Percentiles rank a stretch among this genome's conserved stretches.
These are phyloP conservation scores for Thalia dealbata DNA, from an alignment of 176 grass and related monocot species.

Conservation along the genomic window DNA sequence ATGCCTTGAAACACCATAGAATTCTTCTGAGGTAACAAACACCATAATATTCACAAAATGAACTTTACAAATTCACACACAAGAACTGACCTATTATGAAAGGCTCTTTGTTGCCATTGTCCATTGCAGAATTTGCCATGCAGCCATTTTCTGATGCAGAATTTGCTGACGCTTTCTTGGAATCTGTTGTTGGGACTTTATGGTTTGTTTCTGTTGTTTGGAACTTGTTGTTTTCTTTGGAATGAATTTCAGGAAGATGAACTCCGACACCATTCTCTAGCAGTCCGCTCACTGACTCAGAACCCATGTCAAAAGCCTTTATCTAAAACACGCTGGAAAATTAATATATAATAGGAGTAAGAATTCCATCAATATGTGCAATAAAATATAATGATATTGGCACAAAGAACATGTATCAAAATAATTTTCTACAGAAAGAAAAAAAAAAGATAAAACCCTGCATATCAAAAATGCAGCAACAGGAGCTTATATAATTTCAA, in stretches of 20 bases:
- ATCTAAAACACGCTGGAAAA: neutral
- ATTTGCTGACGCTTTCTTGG: too few species aligned
- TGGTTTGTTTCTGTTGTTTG: too few species aligned
- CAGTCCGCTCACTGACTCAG: constrained; percentile 42
- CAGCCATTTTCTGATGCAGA: too few species aligned
- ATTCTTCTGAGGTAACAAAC: too few species aligned
- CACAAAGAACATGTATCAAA: neutral
- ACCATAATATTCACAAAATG: neutral
- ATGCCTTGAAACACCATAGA: neutral
- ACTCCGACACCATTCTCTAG: constrained; percentile 37
- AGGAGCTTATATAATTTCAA: neutral
- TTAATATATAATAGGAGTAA: neutral
- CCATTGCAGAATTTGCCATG: constrained; percentile 34
- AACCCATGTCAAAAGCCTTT: constrained; percentile 43
- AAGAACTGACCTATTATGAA: constrained; percentile 73
- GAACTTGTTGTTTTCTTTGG: neutral
- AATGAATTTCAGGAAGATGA: constrained; percentile 42
- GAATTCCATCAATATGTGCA: neutral
- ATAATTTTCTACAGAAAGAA: neutral
- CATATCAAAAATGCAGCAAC: neutral
- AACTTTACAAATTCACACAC: neutral
- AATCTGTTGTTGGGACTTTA: too few species aligned
- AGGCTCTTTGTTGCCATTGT: constrained; percentile 68
- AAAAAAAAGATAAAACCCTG: neutral
- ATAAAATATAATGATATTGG: neutral